Evolutionary conservation across 352 stramenopile species (phyloP), one percentile per base, ranked within the genome.

Genomic region (Phytophthora capsici): DNA sequence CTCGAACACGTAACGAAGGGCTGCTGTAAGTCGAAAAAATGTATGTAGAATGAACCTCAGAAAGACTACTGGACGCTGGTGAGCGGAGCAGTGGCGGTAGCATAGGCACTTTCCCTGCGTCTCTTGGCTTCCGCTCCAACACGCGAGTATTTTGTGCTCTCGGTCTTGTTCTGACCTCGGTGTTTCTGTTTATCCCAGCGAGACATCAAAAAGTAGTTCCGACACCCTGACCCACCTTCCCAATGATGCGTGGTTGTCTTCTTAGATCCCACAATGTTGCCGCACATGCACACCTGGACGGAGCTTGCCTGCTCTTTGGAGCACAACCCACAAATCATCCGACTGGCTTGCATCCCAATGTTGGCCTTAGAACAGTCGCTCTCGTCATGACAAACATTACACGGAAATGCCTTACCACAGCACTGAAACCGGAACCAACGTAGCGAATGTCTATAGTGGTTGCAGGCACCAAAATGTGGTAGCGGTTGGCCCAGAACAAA

Each of bases 371-470:
- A 52, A 19, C 80, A 93, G 44, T 89, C 71, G 40, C 78, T 91
- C 19, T 61, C 62, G 46, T 89, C 81, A 59, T 94, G 84, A 37
- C 80, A 92, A 23, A 91, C 82, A 55, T 92, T 81, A 41, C 82
- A 93, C 0, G 80, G 71, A 58, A 90, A 89, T 10, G 78, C 76
- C 40, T 90, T 92, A 12, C 83, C 81, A 19, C 82, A 93, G 71
- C 82, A 93, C 51, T 91, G 84, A 69, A 93, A 94, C 28, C 86
- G 80, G 52, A 93, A 92, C 82, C 84, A 93, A 2, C 84, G 84
- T 23, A 80, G 55, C 30, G 82, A 92, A 59, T 89, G 80, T 41
- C 71, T 77, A 66, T 92, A 93, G 67, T 93, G 86, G 17, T 86
- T 73, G 28, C 84, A 93, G 17, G 54, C 63, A 45, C 84, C 84